Conservation (phyloP, 2,329 filamentous ascomycete species). For the Epichloe bromicola region DNA sequence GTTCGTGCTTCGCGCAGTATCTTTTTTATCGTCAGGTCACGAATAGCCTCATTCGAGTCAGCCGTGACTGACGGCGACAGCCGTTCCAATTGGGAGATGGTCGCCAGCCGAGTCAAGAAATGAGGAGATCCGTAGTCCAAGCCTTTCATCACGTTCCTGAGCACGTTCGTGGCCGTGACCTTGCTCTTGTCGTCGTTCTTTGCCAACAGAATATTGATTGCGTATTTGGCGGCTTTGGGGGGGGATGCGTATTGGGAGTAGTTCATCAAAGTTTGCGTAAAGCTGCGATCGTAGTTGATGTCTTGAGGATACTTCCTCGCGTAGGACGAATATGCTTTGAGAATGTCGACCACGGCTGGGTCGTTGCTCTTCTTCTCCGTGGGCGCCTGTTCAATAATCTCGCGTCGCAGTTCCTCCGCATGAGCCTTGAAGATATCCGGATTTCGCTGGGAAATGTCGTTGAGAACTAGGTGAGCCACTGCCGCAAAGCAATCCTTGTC, state of each 20-base stretch:
- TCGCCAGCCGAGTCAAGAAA: constrained; percentile 63
- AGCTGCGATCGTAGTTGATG: constrained; percentile 67
- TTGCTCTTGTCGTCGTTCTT: constrained; percentile 59
- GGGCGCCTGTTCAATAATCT: constrained; percentile 70
- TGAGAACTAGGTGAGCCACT: constrained; percentile 77
- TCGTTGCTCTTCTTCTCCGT: constrained; percentile 55
- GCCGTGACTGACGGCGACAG: constrained; percentile 60
- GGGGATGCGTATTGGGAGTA: constrained; percentile 77
- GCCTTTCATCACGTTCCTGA: constrained; percentile 61
- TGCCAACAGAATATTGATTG: constrained; percentile 77
- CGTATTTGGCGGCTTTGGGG: constrained; percentile 79
- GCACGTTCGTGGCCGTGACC: constrained; percentile 72
- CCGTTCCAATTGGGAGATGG: constrained; percentile 63
- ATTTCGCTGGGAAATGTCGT: constrained; percentile 80
- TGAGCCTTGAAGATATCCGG: constrained; percentile 88
- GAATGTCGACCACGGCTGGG: constrained; percentile 65
- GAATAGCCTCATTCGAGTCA: constrained; percentile 62
- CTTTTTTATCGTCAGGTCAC: constrained; percentile 63
- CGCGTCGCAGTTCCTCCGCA: constrained; percentile 79
- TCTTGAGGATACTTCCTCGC: constrained; percentile 76
- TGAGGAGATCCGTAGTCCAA: constrained; percentile 60
- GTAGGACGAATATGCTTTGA: constrained; percentile 90
- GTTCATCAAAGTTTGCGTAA: constrained; percentile 65
- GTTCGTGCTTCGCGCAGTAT: constrained; percentile 60
- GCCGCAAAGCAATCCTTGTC: constrained; percentile 66